Conservation (phyloP, 306 rosid genomes). For the Luffa acutangula region DNA sequence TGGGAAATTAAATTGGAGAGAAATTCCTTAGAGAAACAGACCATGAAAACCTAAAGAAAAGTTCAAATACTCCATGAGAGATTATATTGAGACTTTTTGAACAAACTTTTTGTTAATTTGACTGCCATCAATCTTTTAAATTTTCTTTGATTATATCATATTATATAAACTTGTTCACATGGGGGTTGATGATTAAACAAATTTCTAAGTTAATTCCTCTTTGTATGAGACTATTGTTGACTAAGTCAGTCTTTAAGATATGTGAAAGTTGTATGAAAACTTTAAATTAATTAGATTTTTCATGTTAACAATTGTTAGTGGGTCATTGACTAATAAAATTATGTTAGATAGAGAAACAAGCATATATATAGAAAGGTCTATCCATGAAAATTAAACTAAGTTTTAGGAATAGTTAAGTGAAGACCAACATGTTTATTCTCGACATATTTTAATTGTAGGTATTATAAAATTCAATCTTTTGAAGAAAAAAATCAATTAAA, state of each 20-base stretch:
- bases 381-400: not conserved
- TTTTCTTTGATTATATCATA: not conserved
- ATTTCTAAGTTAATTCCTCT: not conserved
- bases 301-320: not conserved
- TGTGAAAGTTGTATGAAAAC: not conserved
- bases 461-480: no score
- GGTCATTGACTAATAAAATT: not conserved
- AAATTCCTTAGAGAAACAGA: not conserved
- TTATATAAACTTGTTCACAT: not conserved
- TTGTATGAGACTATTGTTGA: not conserved
- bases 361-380: not conserved
- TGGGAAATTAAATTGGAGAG: not conserved
- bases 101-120: slow-evolving; percentile 1
- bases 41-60: not conserved
- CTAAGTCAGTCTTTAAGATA: not conserved
- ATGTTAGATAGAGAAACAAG: not conserved
- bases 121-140: not conserved
- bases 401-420: not conserved
- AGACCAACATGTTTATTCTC: not conserved
- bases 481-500: no score
- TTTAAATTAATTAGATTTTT: not conserved
- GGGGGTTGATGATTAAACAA: not conserved
- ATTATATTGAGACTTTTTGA: not conserved
- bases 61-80: not conserved
- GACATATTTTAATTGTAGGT: no score